A percentile compares a stretch with the other conserved stretches of the same genome.
Conservation (phyloP, 2,329 filamentous ascomycete genomes). For the Xylariomycetidae sp. region DNA sequence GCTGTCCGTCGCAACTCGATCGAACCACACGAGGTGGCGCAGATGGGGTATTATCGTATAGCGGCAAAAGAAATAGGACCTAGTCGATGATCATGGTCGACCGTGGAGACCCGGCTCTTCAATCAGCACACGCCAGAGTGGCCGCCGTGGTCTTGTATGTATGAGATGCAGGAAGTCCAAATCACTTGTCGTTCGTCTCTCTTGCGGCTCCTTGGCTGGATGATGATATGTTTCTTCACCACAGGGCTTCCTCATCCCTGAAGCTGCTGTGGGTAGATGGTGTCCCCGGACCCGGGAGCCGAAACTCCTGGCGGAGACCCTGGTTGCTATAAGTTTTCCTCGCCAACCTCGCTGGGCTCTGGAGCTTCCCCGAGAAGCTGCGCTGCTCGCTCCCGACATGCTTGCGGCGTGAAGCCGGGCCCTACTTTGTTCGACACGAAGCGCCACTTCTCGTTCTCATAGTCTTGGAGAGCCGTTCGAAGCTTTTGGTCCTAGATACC, state of each 20-base stretch:
- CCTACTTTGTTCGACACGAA: constrained; percentile 89
- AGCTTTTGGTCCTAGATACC: constrained; percentile 66
- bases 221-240: constrained; percentile 8
- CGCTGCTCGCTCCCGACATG: constrained; percentile 76
- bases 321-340: constrained; percentile 49
- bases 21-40: too few species aligned
- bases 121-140: too few species aligned
- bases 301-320: constrained; percentile 46
- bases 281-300: constrained; percentile 43
- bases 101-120: too few species aligned
- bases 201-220: constrained; percentile 3
- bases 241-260: constrained; percentile 22
- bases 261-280: constrained; percentile 38
- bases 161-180: background rate
- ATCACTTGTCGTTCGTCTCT: background rate
- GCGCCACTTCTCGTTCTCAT: constrained; percentile 90
- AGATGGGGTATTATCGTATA: too few species aligned
- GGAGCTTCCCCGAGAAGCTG: constrained; percentile 48
- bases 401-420: constrained; percentile 79
- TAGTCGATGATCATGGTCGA: too few species aligned
- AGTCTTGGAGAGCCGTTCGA: constrained; percentile 71
- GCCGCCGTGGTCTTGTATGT: too few species aligned
- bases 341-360: constrained; percentile 24
- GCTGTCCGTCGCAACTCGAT: too few species aligned
- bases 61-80: too few species aligned